A percentile compares a stretch with the other conserved stretches of the same genome.
These are phyloP conservation scores for Lunularia cruciata DNA, from an alignment of 225 moss, liverwort and hornwort genomes.

Conservation along the genomic window DNA sequence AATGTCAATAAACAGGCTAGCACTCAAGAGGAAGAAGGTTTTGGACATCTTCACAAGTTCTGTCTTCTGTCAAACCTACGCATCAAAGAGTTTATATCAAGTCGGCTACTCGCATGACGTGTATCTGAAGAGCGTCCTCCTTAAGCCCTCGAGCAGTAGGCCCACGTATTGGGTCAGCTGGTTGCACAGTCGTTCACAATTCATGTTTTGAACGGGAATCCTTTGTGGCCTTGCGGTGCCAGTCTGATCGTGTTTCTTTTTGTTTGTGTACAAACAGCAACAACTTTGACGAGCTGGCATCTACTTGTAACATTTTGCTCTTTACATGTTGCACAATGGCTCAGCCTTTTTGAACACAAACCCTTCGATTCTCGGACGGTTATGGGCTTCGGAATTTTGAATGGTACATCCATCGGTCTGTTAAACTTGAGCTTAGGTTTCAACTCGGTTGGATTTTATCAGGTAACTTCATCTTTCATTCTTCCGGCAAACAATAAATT, in stretches of 20 bases:
- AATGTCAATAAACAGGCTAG: too few species aligned
- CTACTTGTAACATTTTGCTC: conserved; percentile 57
- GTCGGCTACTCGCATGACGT: too few species aligned
- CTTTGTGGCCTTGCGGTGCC: neutral
- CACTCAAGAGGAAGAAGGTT: too few species aligned
- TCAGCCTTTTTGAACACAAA: conserved; percentile 58
- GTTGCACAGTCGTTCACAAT: too few species aligned
- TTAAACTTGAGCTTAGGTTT: conserved; percentile 96
- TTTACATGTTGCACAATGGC: conserved; percentile 54
- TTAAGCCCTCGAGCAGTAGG: too few species aligned
- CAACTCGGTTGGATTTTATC: conserved; percentile 98
- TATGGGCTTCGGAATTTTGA: conserved; percentile 57
- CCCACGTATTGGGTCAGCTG: too few species aligned
- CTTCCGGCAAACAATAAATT: too few species aligned
- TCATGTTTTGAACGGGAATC: neutral
- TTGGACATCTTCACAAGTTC: too few species aligned
- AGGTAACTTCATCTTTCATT: conserved; percentile 43
- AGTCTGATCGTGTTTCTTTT: neutral
- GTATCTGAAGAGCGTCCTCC: too few species aligned
- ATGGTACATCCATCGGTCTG: conserved; percentile 76
- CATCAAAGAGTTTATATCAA: too few species aligned
- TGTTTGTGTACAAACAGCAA: conserved; percentile 30
- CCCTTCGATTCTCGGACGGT: conserved; percentile 57
- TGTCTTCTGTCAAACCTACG: too few species aligned
- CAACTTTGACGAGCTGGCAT: conserved; percentile 65